These are phyloP conservation scores for Silene vulgaris DNA, from an alignment of 179 eudicot genomes.

Conservation along the genomic window DNA sequence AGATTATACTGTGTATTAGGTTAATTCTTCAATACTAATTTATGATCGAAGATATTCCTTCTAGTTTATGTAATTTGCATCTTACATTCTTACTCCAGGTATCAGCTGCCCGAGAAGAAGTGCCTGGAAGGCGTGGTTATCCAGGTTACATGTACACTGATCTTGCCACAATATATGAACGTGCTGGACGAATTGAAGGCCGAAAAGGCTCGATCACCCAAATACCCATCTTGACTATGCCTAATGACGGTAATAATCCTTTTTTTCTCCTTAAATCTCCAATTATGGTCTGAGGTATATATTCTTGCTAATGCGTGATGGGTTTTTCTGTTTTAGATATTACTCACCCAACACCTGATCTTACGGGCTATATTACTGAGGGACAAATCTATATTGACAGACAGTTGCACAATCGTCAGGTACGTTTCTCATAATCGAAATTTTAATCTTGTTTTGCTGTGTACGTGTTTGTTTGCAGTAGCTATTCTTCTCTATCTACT, in stretches of 20 bases:
- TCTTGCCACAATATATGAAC: conserved; percentile 96
- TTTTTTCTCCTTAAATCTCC: neutral
- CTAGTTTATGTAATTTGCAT: conserved; percentile 3
- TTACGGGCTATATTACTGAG: conserved; percentile 98
- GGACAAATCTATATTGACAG: conserved; percentile 97
- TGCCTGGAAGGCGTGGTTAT: conserved; percentile 99
- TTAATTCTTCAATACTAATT: too few species aligned
- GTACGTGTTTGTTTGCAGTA: neutral
- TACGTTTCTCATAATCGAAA: conserved; percentile 21
- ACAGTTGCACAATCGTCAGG: conserved; percentile 94
- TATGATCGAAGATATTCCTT: neutral
- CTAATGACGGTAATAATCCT: conserved; percentile 67
- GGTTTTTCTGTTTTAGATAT: conserved; percentile 53
- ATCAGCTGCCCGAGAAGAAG: conserved; percentile 99
- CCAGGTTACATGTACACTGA: conserved; percentile 99
- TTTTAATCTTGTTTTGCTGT: neutral
- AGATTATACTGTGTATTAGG: too few species aligned
- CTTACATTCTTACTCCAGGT: conserved; percentile 41
- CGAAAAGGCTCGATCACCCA: conserved; percentile 93
- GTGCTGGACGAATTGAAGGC: conserved; percentile 98
- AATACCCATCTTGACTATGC: conserved; percentile 98
- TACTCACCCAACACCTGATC: conserved; percentile 99
- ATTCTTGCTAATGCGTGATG: conserved; percentile 9
- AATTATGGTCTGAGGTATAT: neutral
- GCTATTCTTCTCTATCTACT: too few species aligned